Percentiles rank a stretch among this genome's conserved stretches.
Conservation (phyloP, 2,329 filamentous ascomycete species). For the Chalara sp. region DNA sequence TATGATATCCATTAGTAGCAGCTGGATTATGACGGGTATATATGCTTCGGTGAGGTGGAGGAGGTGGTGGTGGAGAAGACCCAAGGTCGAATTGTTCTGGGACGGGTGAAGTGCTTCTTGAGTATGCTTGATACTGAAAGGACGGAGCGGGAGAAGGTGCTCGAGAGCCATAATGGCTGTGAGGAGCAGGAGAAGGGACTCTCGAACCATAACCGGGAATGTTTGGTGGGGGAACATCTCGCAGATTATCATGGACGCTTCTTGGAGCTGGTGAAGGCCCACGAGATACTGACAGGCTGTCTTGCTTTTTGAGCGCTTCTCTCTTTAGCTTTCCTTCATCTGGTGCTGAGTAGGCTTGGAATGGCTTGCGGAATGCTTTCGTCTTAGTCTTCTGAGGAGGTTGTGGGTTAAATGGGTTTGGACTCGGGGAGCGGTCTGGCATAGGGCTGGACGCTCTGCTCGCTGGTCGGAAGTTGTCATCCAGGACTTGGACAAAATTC, state of each 20-base stretch:
- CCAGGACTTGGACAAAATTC: conserved; percentile 91
- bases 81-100: conserved; percentile 25
- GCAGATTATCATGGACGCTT: conserved; percentile 15
- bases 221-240: conserved; percentile 23
- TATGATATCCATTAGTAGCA: conserved; percentile 39
- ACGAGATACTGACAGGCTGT: conserved; percentile 18
- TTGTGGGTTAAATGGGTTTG: conserved; percentile 24
- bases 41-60: conserved; percentile 74
- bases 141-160: conserved; percentile 25
- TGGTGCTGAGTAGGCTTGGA: conserved; percentile 59
- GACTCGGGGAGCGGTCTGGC: conserved; percentile 24
- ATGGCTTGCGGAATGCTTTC: conserved; percentile 59
- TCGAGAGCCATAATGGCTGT: conserved; percentile 24
- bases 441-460: conserved; percentile 50
- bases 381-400: conserved; percentile 35
- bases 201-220: conserved; percentile 24
- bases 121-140: conserved; percentile 24
- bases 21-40: conserved; percentile 28
- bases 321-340: conserved; percentile 56
- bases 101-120: conserved; percentile 33
- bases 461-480: conserved; percentile 76
- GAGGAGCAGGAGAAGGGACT: conserved; percentile 32
- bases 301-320: conserved; percentile 22
- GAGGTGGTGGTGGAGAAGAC: conserved; percentile 65
- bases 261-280: conserved; percentile 20